A percentile compares a stretch with the other conserved stretches of the same genome.
These are phyloP conservation scores for Scheffersomyces stambukii DNA, from an alignment of 1,139 yeast genomes.

Conservation along the genomic window DNA sequence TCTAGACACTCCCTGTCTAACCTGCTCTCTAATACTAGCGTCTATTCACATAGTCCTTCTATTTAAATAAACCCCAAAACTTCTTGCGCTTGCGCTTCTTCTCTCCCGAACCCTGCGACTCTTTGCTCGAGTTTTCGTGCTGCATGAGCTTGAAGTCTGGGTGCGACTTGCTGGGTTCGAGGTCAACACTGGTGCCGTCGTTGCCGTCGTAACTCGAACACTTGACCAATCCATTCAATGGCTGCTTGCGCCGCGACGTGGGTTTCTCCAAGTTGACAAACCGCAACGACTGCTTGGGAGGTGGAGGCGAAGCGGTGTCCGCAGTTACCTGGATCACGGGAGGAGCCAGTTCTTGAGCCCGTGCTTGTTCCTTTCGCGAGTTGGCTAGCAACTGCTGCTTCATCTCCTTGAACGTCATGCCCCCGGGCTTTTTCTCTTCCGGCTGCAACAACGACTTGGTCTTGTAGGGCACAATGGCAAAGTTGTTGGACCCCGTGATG, in stretches of 20 bases:
- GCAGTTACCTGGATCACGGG: not conserved
- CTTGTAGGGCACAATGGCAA: conserved; percentile 38
- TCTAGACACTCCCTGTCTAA: too few species aligned
- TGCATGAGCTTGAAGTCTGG: conserved; percentile 17
- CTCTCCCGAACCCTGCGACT: not conserved
- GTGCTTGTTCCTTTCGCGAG: conserved; percentile 6
- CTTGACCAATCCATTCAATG: conserved; percentile 8
- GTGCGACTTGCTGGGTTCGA: conserved; percentile 38
- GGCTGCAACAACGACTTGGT: conserved; percentile 42
- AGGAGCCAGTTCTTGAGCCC: not conserved
- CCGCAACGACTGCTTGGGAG: conserved; percentile 17
- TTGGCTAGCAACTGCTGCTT: conserved; percentile 23
- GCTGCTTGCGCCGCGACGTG: conserved; percentile 5
- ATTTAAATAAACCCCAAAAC: conserved; percentile 37
- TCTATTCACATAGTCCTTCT: too few species aligned
- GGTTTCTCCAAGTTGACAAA: conserved; percentile 25
- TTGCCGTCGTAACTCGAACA: conserved; percentile 10
- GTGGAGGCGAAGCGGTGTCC: conserved; percentile 9
- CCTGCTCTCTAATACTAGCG: too few species aligned
- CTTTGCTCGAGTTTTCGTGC: not conserved
- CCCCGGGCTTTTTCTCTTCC: conserved; percentile 18
- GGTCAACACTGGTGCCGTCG: conserved; percentile 22
- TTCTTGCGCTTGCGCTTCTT: conserved; percentile 15
- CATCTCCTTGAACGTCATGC: conserved; percentile 35
- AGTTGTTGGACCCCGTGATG: conserved; percentile 42